Percentiles rank a stretch among this genome's conserved stretches.
Evolutionary conservation across 345 rosid species (phyloP).

Genomic region (Gossypium thurberi): DNA sequence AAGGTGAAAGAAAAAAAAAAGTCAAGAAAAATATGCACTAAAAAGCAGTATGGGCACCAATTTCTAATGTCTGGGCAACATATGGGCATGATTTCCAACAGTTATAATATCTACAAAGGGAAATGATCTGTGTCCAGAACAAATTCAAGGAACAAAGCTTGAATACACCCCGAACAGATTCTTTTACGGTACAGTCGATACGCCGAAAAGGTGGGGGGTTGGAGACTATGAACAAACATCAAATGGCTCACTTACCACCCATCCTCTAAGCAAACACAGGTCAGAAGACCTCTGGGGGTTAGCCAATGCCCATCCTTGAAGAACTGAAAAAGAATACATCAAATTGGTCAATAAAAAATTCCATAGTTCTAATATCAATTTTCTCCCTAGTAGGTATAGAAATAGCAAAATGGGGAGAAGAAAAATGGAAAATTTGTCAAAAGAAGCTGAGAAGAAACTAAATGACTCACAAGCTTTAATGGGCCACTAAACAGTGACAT

Average conservation of each 20-base stretch:
- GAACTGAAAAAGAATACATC: constrained; percentile 27
- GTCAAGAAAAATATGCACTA: constrained; percentile 30
- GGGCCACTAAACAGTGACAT: constrained; percentile 21
- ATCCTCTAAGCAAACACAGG: constrained; percentile 27
- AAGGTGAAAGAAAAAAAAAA: constrained; percentile 23
- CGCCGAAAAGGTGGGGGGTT: constrained; percentile 26
- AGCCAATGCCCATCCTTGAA: constrained; percentile 25
- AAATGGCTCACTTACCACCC: constrained; percentile 54
- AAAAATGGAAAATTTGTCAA: neutral
- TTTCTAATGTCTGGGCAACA: constrained; percentile 29
- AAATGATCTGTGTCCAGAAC: constrained; percentile 38
- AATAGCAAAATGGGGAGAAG: neutral
- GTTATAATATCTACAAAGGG: constrained; percentile 53
- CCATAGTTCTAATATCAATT: neutral
- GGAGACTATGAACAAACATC: constrained; percentile 37
- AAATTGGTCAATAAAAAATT: neutral
- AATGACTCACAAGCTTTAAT: constrained; percentile 36
- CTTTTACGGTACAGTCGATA: constrained; percentile 27
- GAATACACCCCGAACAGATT: constrained; percentile 20
- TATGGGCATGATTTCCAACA: constrained; percentile 34
- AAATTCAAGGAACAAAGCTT: constrained; percentile 28
- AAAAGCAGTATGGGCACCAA: constrained; percentile 28
- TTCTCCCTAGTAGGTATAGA: neutral
- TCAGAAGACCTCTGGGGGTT: constrained; percentile 35
- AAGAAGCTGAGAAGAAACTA: neutral